phyloP scores from a whole-genome alignment of 192 early-diverging fungal species.

The Mortierella hygrophila region DNA sequence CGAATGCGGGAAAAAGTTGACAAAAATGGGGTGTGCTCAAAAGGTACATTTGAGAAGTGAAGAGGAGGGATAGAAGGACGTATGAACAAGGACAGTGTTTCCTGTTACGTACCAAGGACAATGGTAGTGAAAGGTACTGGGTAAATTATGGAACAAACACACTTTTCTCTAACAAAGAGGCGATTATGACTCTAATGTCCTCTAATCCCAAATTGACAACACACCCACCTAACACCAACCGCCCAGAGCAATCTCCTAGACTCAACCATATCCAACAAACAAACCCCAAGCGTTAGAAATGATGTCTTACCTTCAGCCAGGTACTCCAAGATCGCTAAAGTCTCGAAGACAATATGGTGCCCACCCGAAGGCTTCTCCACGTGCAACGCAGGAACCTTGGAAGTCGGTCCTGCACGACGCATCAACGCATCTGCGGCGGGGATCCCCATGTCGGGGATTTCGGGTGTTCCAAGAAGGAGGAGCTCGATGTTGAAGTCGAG shows the following conservation, averaged over 20 bases:
- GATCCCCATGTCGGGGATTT: conserved; percentile 26
- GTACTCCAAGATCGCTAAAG: conserved; percentile 54
- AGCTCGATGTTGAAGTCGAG: conserved; percentile 35
- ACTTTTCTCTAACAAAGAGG: too few species aligned
- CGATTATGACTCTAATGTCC: too few species aligned
- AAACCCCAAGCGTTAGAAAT: background rate
- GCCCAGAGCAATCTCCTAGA: too few species aligned
- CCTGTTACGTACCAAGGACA: background rate
- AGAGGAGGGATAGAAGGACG: background rate
- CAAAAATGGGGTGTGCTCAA: background rate
- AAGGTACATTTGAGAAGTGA: background rate
- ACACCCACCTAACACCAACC: too few species aligned
- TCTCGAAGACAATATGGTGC: conserved; percentile 52
- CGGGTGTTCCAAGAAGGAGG: conserved; percentile 23
- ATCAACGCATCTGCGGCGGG: conserved; percentile 27
- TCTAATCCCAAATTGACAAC: too few species aligned
- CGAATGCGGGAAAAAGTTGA: background rate
- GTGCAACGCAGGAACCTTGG: conserved; percentile 52
- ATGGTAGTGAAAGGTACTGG: too few species aligned
- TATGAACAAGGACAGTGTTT: background rate
- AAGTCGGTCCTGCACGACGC: conserved; percentile 46
- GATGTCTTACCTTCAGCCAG: conserved; percentile 46
- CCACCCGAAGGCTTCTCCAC: conserved; percentile 21
- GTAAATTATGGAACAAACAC: too few species aligned
- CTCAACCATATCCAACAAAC: background rate